phyloP scores from a whole-genome alignment of 2,329 filamentous ascomycete species.

The Fusarium protoensiforme region DNA sequence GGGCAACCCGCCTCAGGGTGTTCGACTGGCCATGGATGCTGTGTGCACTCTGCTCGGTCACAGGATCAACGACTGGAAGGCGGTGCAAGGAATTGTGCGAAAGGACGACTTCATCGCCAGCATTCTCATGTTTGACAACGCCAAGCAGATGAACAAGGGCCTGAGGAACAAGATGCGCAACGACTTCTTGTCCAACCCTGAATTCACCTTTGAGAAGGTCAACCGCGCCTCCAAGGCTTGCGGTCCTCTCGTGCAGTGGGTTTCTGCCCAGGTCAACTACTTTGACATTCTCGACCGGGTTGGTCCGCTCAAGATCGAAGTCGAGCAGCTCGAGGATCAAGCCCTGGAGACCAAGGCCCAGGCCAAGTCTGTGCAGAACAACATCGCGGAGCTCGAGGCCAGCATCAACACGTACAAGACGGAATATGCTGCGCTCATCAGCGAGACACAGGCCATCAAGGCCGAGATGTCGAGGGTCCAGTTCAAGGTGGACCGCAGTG shows the following conservation, averaged over 20 bases:
- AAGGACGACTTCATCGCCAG: slow-evolving; percentile 97
- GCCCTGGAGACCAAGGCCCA: slow-evolving; percentile 93
- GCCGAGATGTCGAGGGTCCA: slow-evolving; percentile 95
- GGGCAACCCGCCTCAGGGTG: slow-evolving; percentile 90
- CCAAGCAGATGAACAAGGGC: slow-evolving; percentile 88
- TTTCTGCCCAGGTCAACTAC: slow-evolving; percentile 94
- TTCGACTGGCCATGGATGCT: slow-evolving; percentile 92
- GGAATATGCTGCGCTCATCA: slow-evolving; percentile 95
- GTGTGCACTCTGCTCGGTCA: slow-evolving; percentile 95
- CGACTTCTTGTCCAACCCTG: slow-evolving; percentile 90
- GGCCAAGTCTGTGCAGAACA: slow-evolving; percentile 90
- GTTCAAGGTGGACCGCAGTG: slow-evolving; percentile 97
- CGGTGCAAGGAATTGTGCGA: slow-evolving; percentile 87
- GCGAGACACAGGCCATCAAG: slow-evolving; percentile 97
- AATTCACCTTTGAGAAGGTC: slow-evolving; percentile 96
- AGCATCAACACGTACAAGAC: slow-evolving; percentile 96
- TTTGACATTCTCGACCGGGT: slow-evolving; percentile 97
- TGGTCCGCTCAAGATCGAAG: slow-evolving; percentile 91
- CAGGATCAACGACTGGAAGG: slow-evolving; percentile 91
- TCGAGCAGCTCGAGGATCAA: slow-evolving; percentile 85
- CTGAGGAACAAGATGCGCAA: slow-evolving; percentile 90
- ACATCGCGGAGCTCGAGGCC: slow-evolving; percentile 83
- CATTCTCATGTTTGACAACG: slow-evolving; percentile 97
- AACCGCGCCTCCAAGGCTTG: slow-evolving; percentile 97
- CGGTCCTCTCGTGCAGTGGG: slow-evolving; percentile 97